Percentiles rank a stretch among this genome's conserved stretches.
Conservation (phyloP, 1,139 yeast species). For the Blastobotrys apis region DNA sequence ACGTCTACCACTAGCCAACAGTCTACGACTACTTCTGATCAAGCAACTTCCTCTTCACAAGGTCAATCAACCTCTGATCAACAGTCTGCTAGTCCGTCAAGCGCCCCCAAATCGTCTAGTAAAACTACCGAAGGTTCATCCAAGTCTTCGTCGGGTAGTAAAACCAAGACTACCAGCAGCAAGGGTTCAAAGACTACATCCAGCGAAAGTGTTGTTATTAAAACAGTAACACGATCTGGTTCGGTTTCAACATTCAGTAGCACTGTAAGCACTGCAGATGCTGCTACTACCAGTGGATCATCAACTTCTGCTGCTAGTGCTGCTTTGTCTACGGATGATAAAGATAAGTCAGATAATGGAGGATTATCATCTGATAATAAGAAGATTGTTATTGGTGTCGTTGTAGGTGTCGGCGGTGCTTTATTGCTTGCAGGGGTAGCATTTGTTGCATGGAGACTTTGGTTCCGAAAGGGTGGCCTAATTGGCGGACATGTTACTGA, state of each 20-base stretch:
- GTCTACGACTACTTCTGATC: conserved; percentile 2
- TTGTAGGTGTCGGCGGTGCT: conserved; percentile 34
- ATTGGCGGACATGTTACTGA: conserved; percentile 12
- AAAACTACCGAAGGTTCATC: not conserved
- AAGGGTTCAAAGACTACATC: not conserved
- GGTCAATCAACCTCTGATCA: not conserved
- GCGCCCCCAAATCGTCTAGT: not conserved
- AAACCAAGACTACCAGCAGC: not conserved
- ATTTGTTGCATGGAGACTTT: conserved; percentile 28
- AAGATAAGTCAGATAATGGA: conserved; percentile 6
- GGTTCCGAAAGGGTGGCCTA: conserved; percentile 22
- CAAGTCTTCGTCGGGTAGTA: not conserved
- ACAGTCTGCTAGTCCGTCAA: not conserved
- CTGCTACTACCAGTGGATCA: conserved; percentile 13
- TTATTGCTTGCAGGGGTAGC: conserved; percentile 28
- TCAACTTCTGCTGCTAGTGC: conserved; percentile 16
- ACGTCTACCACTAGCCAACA: not conserved
- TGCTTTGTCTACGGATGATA: conserved; percentile 20
- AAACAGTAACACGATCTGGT: conserved; percentile 13
- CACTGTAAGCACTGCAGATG: conserved; percentile 9
- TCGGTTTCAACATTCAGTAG: conserved; percentile 10
- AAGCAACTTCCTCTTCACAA: not conserved
- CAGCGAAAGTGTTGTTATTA: conserved; percentile 6
- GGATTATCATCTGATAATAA: conserved; percentile 29
- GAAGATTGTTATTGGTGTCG: conserved; percentile 33